These are phyloP conservation scores for Picochlorum sp. DNA, from an alignment of 139 green algal species.

Conservation along the genomic window DNA sequence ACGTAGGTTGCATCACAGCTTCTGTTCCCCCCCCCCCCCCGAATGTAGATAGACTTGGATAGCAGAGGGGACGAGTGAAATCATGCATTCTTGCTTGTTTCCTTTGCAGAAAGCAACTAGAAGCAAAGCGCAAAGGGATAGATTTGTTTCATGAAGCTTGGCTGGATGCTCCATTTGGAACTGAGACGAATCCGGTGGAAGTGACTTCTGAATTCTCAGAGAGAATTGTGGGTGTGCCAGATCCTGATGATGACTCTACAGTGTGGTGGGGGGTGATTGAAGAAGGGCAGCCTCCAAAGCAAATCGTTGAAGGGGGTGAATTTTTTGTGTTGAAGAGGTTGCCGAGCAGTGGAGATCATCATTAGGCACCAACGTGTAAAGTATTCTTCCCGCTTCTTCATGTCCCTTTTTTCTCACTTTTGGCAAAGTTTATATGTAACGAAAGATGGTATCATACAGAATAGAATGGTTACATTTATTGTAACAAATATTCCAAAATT, in stretches of 20 bases:
- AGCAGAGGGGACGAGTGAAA: no score
- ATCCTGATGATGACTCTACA: constrained; percentile 61
- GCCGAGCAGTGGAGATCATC: constrained; percentile 7
- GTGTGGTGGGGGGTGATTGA: constrained; percentile 46
- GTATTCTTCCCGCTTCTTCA: neutral
- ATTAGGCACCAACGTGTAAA: constrained; percentile 17
- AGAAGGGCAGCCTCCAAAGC: constrained; percentile 50
- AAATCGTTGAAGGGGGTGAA: constrained; percentile 61
- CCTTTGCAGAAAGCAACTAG: no score
- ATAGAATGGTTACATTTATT: no score
- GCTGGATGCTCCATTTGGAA: constrained; percentile 56
- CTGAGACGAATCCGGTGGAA: constrained; percentile 50
- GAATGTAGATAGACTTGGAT: no score
- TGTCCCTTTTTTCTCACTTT: neutral
- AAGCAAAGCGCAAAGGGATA: constrained; percentile 32
- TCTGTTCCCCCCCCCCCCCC: no score
- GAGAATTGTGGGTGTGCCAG: constrained; percentile 56
- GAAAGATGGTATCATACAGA: no score
- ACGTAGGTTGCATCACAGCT: no score
- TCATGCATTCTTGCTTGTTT: no score
- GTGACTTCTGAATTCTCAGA: constrained; percentile 41
- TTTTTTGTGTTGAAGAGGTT: constrained; percentile 61
- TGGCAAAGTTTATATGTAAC: no score
- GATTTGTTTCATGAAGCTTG: constrained; percentile 55
- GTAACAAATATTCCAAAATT: no score